A percentile compares a stretch with the other conserved stretches of the same genome.
These are phyloP conservation scores for Tetrahymena malaccensis DNA, from an alignment of 73 alveolate genomes.

Conservation along the genomic window DNA sequence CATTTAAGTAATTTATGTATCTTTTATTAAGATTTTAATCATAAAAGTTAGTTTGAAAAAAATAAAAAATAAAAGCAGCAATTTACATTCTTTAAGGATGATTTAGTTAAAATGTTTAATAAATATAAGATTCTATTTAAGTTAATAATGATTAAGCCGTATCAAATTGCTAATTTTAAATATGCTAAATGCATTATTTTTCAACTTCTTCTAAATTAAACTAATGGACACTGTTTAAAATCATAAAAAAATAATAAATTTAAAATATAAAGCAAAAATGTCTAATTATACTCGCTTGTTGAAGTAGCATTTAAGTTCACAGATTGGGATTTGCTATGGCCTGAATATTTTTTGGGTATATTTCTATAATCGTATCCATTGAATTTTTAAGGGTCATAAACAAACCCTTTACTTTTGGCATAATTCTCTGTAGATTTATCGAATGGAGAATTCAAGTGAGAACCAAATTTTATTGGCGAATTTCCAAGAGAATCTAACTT, in stretches of 20 bases:
- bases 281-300: not conserved
- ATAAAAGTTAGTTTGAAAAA: too few relatives aligned
- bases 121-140: not conserved
- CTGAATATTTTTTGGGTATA: not conserved
- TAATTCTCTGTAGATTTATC: not conserved
- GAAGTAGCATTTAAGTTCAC: not conserved
- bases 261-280: not conserved
- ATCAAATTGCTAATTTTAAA: not conserved
- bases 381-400: not conserved
- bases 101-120: not conserved
- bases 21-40: not conserved
- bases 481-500: not conserved
- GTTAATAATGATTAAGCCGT: not conserved
- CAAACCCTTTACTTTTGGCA: not conserved
- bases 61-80: too few relatives aligned
- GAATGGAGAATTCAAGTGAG: not conserved
- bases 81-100: not conserved
- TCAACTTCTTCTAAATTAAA: not conserved
- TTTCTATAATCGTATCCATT: not conserved
- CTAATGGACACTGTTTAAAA: not conserved
- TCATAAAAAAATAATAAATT: not conserved
- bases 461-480: not conserved
- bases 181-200: not conserved
- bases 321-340: not conserved
- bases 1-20: not conserved